phyloP scores from a whole-genome alignment of 1,284 basidiomycete species.

The Ceratobasidium papillatum region DNA sequence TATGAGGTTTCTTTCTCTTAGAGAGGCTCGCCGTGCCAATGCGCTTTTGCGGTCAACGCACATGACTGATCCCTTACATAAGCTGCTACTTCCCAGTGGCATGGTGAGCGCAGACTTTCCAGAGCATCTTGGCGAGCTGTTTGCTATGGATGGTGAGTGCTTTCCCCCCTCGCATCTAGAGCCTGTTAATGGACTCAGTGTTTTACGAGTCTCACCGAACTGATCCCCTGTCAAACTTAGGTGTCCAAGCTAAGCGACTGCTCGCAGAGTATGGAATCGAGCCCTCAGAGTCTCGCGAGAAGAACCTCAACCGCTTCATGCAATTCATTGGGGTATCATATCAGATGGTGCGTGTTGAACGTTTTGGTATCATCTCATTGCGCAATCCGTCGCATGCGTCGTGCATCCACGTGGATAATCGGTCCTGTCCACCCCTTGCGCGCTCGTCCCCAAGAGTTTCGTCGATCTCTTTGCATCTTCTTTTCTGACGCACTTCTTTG shows the following conservation, averaged over 20 bases:
- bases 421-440: neutral
- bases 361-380: neutral
- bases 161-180: no score
- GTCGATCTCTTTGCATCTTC: neutral
- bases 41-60: constrained; percentile 40
- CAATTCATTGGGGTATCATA: constrained; percentile 44
- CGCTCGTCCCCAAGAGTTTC: neutral
- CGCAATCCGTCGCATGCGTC: neutral
- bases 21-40: constrained; percentile 44
- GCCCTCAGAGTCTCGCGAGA: constrained; percentile 33
- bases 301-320: constrained; percentile 45
- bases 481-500: neutral
- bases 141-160: constrained; percentile 39
- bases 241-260: constrained; percentile 34
- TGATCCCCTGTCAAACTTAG: neutral
- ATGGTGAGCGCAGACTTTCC: constrained; percentile 43
- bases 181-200: neutral
- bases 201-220: no score
- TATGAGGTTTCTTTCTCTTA: constrained; percentile 5
- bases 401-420: neutral
- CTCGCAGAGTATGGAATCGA: constrained; percentile 41
- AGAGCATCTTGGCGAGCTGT: constrained; percentile 41
- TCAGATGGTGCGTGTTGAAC: constrained; percentile 42
- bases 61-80: constrained; percentile 43
- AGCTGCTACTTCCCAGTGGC: constrained; percentile 35